Conservation (phyloP, 2,329 filamentous ascomycete genomes). For the Purpureocillium lavendulum region DNA sequence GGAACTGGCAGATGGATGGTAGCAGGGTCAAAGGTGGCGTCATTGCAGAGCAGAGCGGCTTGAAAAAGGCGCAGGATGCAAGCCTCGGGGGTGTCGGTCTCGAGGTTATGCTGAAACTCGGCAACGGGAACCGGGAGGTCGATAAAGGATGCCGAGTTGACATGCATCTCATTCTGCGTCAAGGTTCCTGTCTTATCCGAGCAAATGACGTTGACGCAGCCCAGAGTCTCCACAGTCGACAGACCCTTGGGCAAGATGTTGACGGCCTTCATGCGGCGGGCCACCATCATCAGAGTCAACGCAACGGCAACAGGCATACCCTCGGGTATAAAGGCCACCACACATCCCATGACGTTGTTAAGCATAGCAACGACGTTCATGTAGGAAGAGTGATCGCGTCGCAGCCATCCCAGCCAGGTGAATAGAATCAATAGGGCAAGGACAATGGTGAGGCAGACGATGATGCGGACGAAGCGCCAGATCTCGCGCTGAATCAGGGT, state of each 20-base stretch:
- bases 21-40: conserved; percentile 30
- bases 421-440: conserved; percentile 33
- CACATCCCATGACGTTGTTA: conserved; percentile 35
- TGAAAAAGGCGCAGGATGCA: conserved; percentile 15
- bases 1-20: conserved; percentile 24
- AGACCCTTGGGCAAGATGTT: conserved; percentile 33
- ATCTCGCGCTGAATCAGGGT: conserved; percentile 34
- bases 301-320: conserved; percentile 31
- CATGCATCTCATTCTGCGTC: conserved; percentile 36
- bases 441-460: conserved; percentile 27
- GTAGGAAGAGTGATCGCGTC: conserved; percentile 24
- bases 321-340: conserved; percentile 31
- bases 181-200: conserved; percentile 34
- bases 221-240: conserved; percentile 32
- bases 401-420: conserved; percentile 34
- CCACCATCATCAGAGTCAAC: conserved; percentile 32
- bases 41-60: conserved; percentile 30
- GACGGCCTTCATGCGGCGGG: conserved; percentile 31
- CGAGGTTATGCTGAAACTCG: conserved; percentile 15
- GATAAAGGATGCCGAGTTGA: conserved; percentile 27
- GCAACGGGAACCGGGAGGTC: conserved; percentile 19
- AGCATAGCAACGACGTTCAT: conserved; percentile 35
- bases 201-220: conserved; percentile 35
- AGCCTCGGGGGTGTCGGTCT: conserved; percentile 6
- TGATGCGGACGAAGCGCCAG: conserved; percentile 33